phyloP scores from a whole-genome alignment of 2,329 filamentous ascomycete genomes.

The Tolypocladium guangdongense region DNA sequence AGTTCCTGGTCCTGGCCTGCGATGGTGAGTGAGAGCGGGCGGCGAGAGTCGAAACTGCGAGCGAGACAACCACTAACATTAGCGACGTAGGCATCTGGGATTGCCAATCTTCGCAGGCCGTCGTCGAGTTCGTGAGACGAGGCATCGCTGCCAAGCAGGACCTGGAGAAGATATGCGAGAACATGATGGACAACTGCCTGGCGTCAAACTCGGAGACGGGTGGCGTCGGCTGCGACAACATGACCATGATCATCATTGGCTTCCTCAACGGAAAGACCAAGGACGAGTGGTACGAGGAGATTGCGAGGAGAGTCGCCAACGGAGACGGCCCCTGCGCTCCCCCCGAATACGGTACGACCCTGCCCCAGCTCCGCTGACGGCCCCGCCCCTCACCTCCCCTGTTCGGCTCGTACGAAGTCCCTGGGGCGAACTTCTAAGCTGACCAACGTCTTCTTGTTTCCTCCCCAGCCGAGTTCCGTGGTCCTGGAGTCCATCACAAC shows the following conservation, averaged over 20 bases:
- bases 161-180: conserved; percentile 90
- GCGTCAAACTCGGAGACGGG: conserved; percentile 97
- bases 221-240: conserved; percentile 97
- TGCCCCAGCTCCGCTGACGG: conserved; percentile 19
- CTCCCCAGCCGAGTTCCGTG: conserved; percentile 66
- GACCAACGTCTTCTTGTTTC: conserved; percentile 10
- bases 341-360: conserved; percentile 92
- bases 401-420: conserved; percentile 4
- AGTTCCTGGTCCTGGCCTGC: conserved; percentile 88
- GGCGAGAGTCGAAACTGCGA: not conserved
- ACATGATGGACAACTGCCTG: conserved; percentile 99
- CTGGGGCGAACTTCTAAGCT: conserved; percentile 10
- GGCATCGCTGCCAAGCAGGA: conserved; percentile 96
- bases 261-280: conserved; percentile 85
- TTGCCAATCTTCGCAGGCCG: conserved; percentile 95
- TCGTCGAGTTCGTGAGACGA: conserved; percentile 91
- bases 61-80: not conserved
- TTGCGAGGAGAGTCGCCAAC: conserved; percentile 86
- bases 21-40: conserved; percentile 53
- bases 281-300: conserved; percentile 97
- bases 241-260: conserved; percentile 92
- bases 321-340: conserved; percentile 97
- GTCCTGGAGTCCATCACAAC: conserved; percentile 71
- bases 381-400: not conserved
- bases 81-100: conserved; percentile 81